Percentiles rank a stretch among this genome's conserved stretches.
Conservation (phyloP, 2,329 filamentous ascomycete genomes). For the Coniochaeta sp. region DNA sequence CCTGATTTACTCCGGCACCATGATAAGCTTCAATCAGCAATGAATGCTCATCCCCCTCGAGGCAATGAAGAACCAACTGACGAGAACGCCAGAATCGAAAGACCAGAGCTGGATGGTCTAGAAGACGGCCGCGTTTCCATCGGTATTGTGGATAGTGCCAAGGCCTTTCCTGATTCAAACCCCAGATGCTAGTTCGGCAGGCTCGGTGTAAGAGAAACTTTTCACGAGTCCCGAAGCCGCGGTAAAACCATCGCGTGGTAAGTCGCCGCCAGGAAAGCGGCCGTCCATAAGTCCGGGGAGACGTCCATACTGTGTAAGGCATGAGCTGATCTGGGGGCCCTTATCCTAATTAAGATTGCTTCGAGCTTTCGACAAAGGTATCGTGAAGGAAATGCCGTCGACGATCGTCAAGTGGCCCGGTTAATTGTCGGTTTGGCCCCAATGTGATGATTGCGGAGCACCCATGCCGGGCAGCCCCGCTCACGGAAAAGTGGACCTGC, state of each 20-base stretch:
- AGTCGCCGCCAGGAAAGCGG: background rate
- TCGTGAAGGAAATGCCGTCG: background rate
- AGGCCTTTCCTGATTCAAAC: background rate
- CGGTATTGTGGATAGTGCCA: background rate
- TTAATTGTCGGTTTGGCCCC: background rate
- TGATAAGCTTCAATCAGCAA: no score
- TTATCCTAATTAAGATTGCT: background rate
- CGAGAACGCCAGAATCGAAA: no score
- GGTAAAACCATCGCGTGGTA: background rate
- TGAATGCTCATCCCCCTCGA: no score
- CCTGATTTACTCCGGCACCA: no score
- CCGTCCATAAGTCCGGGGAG: background rate
- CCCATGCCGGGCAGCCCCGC: background rate
- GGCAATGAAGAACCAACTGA: no score
- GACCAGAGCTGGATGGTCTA: no score
- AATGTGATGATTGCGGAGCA: background rate
- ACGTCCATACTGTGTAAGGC: no score
- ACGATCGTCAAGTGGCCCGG: background rate
- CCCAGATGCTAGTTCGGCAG: background rate
- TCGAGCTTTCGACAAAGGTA: background rate
- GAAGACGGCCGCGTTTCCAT: background rate
- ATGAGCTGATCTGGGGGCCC: background rate
- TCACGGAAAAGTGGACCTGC: background rate
- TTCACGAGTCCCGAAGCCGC: background rate
- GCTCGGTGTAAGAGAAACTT: background rate